Evolutionary conservation across 2,329 filamentous ascomycete species (phyloP).

Genomic region (Lachnellula cervina): DNA sequence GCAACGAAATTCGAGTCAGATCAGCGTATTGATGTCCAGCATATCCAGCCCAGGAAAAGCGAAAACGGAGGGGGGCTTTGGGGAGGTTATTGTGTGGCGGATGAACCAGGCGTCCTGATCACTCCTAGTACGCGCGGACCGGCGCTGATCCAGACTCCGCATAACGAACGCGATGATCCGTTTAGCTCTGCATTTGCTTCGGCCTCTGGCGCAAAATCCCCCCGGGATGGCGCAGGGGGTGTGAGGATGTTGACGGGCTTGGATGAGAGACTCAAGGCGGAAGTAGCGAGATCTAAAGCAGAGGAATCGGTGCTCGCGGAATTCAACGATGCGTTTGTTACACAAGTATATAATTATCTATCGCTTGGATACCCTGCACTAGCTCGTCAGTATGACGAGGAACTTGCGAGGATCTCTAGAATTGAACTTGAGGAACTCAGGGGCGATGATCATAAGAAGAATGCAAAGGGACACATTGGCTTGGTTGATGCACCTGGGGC

Average conservation of each 20-base stretch:
- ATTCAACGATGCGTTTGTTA: conserved; percentile 80
- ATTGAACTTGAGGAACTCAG: conserved; percentile 65
- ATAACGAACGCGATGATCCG: conserved; percentile 32
- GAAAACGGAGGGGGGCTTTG: conserved; percentile 65
- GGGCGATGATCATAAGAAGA: conserved; percentile 61
- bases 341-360: conserved; percentile 95
- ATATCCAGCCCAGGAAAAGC: conserved; percentile 43
- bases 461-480: conserved; percentile 70
- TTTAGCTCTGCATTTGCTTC: conserved; percentile 28
- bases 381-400: conserved; percentile 76
- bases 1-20: conserved; percentile 78
- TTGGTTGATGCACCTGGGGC: conserved; percentile 41
- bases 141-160: conserved; percentile 35
- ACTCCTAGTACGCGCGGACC: conserved; percentile 29
- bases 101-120: conserved; percentile 33
- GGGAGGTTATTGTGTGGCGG: conserved; percentile 62
- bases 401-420: conserved; percentile 75
- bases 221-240: conserved; percentile 4
- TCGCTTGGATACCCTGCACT: conserved; percentile 87
- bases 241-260: conserved; percentile 31
- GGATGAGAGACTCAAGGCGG: conserved; percentile 21
- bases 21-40: conserved; percentile 50
- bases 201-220: conserved; percentile 6
- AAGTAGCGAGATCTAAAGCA: conserved; percentile 4
- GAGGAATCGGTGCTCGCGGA: conserved; percentile 38